A percentile compares a stretch with the other conserved stretches of the same genome.
phyloP scores from a whole-genome alignment of 2,329 filamentous ascomycete genomes.

The Helotiales sp. region DNA sequence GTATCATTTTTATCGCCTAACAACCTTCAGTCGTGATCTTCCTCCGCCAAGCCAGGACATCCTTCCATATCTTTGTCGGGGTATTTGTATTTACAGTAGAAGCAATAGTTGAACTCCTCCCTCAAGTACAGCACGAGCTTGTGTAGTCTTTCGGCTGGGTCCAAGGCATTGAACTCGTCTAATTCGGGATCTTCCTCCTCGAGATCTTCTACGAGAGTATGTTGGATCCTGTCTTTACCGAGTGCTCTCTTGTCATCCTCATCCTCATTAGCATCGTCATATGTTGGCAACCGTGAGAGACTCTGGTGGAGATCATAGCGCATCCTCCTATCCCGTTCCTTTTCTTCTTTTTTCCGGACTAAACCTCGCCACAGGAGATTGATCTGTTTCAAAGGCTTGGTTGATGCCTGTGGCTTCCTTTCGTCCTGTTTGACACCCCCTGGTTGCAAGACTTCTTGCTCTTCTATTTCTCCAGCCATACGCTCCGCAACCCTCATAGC shows the following conservation, averaged over 20 bases:
- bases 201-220: conserved; percentile 64
- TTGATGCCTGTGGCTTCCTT: conserved; percentile 36
- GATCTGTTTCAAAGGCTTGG: conserved; percentile 62
- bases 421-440: neutral
- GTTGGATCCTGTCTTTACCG: conserved; percentile 54
- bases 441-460: conserved; percentile 14
- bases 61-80: conserved; percentile 74
- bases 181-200: conserved; percentile 81
- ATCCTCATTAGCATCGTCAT: conserved; percentile 69
- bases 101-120: conserved; percentile 77
- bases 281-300: conserved; percentile 61
- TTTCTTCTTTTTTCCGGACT: conserved; percentile 67
- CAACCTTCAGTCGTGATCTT: conserved; percentile 66
- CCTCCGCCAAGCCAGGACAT: conserved; percentile 84
- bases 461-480: conserved; percentile 48
- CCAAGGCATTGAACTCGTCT: conserved; percentile 73
- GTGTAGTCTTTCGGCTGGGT: conserved; percentile 64
- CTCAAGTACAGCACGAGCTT: conserved; percentile 70
- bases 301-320: conserved; percentile 66
- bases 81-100: conserved; percentile 92
- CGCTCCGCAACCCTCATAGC: conserved; percentile 83
- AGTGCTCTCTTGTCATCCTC: conserved; percentile 70
- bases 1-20: conserved; percentile 29
- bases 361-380: conserved; percentile 80
- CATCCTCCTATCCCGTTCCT: conserved; percentile 66